A percentile compares a stretch with the other conserved stretches of the same genome.
Evolutionary conservation across 169 alveolate species (phyloP).

Genomic region (Besnoitia besnoiti): DNA sequence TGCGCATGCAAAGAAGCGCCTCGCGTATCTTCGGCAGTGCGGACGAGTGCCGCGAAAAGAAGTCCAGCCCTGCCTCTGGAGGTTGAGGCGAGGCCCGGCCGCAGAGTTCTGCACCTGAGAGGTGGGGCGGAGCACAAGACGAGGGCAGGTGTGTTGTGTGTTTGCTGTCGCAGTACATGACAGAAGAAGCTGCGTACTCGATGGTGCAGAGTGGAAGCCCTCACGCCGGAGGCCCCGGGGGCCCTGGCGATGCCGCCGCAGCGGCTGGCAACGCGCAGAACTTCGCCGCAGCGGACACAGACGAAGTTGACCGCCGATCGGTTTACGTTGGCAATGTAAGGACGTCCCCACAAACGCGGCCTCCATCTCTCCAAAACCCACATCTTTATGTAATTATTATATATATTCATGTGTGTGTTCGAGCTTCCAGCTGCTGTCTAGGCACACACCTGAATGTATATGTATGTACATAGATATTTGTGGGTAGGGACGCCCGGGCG

Average conservation of each 20-base stretch:
- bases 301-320: constrained; percentile 45
- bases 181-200: constrained; percentile 30
- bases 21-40: no score
- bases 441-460: background rate
- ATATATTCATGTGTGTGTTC: no score
- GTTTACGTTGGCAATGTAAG: constrained; percentile 64
- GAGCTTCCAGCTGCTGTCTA: no score
- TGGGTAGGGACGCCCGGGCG: background rate
- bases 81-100: no score
- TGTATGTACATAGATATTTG: background rate
- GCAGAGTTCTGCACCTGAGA: no score
- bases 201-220: background rate
- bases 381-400: no score
- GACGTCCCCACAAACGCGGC: background rate
- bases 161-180: background rate
- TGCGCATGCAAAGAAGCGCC: no score
- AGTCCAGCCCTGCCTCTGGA: no score
- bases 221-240: background rate
- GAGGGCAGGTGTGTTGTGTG: background rate
- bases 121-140: background rate
- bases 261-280: background rate
- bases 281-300: background rate
- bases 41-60: no score
- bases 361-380: no score
- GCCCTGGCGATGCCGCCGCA: background rate